Percentiles rank a stretch among this genome's conserved stretches.
Evolutionary conservation across 129 eudicot species (phyloP).

Genomic region (Lactuca sativa): DNA sequence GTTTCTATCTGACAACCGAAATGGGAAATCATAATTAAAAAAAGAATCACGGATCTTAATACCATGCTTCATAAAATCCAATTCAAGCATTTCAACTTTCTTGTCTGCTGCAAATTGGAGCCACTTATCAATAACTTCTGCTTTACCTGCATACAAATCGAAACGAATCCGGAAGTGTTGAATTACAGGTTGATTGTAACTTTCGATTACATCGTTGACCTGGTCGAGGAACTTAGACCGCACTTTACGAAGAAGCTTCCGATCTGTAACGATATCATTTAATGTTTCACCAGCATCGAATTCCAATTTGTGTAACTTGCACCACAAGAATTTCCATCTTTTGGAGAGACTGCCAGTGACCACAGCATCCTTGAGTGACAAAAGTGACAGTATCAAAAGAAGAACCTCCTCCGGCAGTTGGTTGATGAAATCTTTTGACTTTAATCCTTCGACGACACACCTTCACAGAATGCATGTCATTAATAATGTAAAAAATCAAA

Average conservation of each 20-base stretch:
- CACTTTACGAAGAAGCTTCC: neutral
- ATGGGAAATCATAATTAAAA: neutral
- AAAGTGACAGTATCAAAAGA: slow-evolving; percentile 32
- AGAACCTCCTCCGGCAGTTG: slow-evolving; percentile 42
- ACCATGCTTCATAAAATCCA: neutral
- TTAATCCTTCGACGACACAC: neutral
- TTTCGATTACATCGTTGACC: slow-evolving; percentile 34
- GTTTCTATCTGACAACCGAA: neutral
- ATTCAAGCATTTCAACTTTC: slow-evolving; percentile 8
- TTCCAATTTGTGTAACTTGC: slow-evolving; percentile 20
- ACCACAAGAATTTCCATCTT: slow-evolving; percentile 47
- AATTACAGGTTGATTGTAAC: slow-evolving; percentile 22
- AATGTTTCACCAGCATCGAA: slow-evolving; percentile 33
- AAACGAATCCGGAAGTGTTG: neutral
- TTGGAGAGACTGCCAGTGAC: slow-evolving; percentile 35
- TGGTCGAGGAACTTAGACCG: slow-evolving; percentile 33
- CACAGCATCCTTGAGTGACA: slow-evolving; percentile 42
- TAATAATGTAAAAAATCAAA: neutral
- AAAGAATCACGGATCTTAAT: neutral
- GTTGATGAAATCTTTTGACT: slow-evolving; percentile 30
- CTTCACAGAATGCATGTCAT: slow-evolving; percentile 13
- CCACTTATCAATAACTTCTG: neutral
- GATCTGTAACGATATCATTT: slow-evolving; percentile 12
- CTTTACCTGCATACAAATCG: neutral
- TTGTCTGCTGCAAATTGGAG: slow-evolving; percentile 1